These are phyloP conservation scores for Picea glauca DNA, from an alignment of 75 land plant species.

Conservation along the genomic window DNA sequence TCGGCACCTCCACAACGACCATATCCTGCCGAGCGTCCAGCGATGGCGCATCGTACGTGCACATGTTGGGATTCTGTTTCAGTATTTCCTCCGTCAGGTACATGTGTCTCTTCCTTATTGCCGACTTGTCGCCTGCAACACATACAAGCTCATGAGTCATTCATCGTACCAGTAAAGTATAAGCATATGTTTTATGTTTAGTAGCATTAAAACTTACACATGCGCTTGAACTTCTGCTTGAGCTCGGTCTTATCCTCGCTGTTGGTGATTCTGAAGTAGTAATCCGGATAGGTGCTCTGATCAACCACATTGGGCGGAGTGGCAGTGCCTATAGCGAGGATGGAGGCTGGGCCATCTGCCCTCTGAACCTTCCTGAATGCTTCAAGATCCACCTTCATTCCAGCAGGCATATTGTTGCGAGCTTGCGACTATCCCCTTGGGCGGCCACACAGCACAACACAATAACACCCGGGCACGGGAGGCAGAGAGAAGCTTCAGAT, in stretches of 20 bases:
- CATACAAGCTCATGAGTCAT: too few relatives aligned
- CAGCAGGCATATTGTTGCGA: too few relatives aligned
- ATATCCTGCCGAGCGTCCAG: constrained; percentile 22
- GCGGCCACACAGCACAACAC: too few relatives aligned
- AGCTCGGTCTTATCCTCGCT: constrained; percentile 46
- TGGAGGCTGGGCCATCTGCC: constrained; percentile 12
- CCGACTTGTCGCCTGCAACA: constrained; percentile 11
- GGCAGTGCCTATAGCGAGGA: constrained; percentile 21
- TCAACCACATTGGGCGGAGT: constrained; percentile 28
- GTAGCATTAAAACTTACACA: constrained; percentile 24
- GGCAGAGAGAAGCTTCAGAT: not conserved
- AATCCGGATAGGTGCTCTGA: constrained; percentile 42
- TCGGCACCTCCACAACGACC: constrained; percentile 22
- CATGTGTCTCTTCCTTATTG: constrained; percentile 12
- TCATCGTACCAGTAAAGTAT: too few relatives aligned
- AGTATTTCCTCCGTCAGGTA: constrained; percentile 16
- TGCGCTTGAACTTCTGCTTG: constrained; percentile 40
- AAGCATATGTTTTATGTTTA: too few relatives aligned
- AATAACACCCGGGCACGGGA: too few relatives aligned
- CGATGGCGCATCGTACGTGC: constrained; percentile 3
- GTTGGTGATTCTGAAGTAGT: constrained; percentile 52
- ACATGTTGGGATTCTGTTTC: constrained; percentile 12
- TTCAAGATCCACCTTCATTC: not conserved
- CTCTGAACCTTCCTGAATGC: not conserved
- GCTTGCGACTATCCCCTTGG: too few relatives aligned